Evolutionary conservation across 2,329 filamentous ascomycete species (phyloP).

Genomic region (Claviceps sorghi): DNA sequence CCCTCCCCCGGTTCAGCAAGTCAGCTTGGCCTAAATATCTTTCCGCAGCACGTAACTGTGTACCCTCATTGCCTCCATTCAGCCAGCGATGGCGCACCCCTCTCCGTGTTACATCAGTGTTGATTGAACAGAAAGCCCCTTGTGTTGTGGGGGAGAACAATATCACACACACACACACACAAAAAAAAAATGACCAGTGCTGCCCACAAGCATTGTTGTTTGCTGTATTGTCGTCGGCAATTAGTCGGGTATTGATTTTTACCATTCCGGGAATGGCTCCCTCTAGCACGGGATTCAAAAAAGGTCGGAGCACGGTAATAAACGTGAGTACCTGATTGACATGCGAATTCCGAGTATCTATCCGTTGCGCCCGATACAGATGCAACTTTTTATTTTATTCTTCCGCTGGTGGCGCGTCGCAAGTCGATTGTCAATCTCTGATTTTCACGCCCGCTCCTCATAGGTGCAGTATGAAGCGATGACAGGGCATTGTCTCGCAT

Average conservation of each 20-base stretch:
- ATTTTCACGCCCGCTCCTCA: too few relatives aligned
- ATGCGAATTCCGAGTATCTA: too few relatives aligned
- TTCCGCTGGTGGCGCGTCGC: too few relatives aligned
- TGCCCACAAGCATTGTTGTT: slow-evolving; percentile 5
- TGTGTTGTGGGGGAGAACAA: slow-evolving; percentile 1
- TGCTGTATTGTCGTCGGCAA: slow-evolving; percentile 7
- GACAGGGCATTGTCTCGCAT: too few relatives aligned
- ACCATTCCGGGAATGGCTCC: background rate
- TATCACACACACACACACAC: background rate
- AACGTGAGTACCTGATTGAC: too few relatives aligned
- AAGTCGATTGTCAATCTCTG: too few relatives aligned
- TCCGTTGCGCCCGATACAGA: too few relatives aligned
- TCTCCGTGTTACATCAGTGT: slow-evolving; percentile 1
- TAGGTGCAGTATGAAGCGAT: too few relatives aligned
- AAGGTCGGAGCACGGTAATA: too few relatives aligned
- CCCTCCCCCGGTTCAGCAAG: background rate
- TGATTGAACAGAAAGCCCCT: background rate
- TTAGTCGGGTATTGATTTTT: slow-evolving; percentile 10
- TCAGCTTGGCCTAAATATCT: slow-evolving; percentile 2
- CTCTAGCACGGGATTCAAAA: background rate
- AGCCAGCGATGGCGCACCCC: background rate
- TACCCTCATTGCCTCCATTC: background rate
- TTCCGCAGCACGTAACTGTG: background rate
- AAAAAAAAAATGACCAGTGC: background rate
- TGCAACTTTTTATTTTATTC: too few relatives aligned